Base-by-base conservation (phyloP, 148 eudicot species). In the Drosera capensis region DNA sequence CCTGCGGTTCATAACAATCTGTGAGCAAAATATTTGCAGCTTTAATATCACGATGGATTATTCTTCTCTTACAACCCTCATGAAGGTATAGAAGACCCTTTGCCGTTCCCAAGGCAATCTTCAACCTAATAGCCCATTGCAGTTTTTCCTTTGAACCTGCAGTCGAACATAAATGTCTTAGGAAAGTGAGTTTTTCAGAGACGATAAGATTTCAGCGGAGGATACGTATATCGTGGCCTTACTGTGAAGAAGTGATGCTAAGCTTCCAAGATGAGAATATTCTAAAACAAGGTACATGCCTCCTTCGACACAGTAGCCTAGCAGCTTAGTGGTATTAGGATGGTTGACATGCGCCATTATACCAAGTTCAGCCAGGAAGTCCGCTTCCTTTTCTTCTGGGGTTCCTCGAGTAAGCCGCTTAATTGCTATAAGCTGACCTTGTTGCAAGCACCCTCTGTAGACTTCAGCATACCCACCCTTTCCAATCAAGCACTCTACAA, bases 331-430 rank as follows among this genome's bases (percentile, higher is more conserved):
- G 1, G 74, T 72, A 52, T 83, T 88, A 0, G 80, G 90, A 51
- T 88, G 94, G 58, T 64, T 77, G 25, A 88, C 72, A 58, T 88
- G 96, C n/a, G 78, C 96, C 94, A 88, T 82, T 20, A 80, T 75
- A 45, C 96, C 96, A 0, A 88, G 76, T 67, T 88, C 96, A 0
- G 73, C 44, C 18, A 88, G 52, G 46, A 79, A 88, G 45, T 80
- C 82, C 0, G 69, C 67, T 7, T 52, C 74, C 58, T 65, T 74
- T 29, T 87, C 96, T 3, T 23, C 45, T 2, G 25, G 3, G 6
- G 38, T 43, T 11, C 48, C 57, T 41, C 20, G 20, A 20, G 22
- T 42, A 23, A 43, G 40, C 45, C 57, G 35, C 39, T 53, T 53
- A 14, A 53, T 28, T 19, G 57, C 57, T 28, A 53, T 23, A 28